Evolutionary conservation across 2,329 filamentous ascomycete species (phyloP).

Genomic region (Blastomyces parvus): DNA sequence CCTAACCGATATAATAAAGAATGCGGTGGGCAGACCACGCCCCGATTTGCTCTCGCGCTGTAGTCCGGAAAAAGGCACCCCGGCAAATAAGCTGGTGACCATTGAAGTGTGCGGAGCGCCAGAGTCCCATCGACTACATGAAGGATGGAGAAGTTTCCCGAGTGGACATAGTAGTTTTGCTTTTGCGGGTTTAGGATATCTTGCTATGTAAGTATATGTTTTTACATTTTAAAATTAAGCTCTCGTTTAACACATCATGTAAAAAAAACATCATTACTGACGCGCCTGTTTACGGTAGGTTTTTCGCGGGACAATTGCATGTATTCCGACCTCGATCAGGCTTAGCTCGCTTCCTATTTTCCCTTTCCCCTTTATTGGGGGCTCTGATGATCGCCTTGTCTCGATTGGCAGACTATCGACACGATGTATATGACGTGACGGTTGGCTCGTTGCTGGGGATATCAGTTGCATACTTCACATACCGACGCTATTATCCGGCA

Average conservation of each 20-base stretch:
- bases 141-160: slow-evolving; percentile 57
- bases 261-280: background rate
- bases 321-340: slow-evolving; percentile 51
- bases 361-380: slow-evolving; percentile 47
- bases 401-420: slow-evolving; percentile 54
- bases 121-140: slow-evolving; percentile 48
- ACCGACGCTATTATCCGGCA: slow-evolving; percentile 50
- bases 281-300: slow-evolving; percentile 21
- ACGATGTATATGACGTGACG: slow-evolving; percentile 55
- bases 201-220: slow-evolving; percentile 37
- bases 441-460: slow-evolving; percentile 47
- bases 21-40: slow-evolving; percentile 69
- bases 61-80: slow-evolving; percentile 54
- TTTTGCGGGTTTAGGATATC: slow-evolving; percentile 52
- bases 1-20: slow-evolving; percentile 86
- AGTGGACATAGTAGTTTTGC: slow-evolving; percentile 54
- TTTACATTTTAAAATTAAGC: background rate
- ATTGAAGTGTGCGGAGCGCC: slow-evolving; percentile 42
- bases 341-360: slow-evolving; percentile 46
- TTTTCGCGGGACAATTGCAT: slow-evolving; percentile 47
- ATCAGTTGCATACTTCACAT: slow-evolving; percentile 47
- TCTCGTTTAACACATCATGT: background rate
- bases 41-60: slow-evolving; percentile 87
- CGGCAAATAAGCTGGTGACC: slow-evolving; percentile 44
- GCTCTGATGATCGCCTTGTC: slow-evolving; percentile 53